Percentiles rank a stretch among this genome's conserved stretches.
phyloP scores from a whole-genome alignment of 257 asterid genomes.

The Apocynum venetum region DNA sequence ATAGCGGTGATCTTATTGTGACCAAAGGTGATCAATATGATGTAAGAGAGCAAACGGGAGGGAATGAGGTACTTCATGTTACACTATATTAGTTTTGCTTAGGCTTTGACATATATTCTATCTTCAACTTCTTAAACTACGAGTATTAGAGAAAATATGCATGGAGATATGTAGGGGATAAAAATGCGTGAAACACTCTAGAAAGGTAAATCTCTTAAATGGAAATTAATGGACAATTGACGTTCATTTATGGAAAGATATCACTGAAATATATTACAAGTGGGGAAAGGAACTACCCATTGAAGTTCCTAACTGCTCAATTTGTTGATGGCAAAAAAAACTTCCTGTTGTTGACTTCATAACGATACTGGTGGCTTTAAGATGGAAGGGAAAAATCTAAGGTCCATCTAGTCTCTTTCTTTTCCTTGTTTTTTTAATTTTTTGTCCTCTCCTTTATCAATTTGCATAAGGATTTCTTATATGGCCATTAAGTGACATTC shows the following conservation, averaged over 20 bases:
- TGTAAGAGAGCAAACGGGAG: conserved; percentile 72
- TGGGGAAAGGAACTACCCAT: neutral
- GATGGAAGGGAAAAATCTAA: neutral
- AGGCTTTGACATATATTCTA: neutral
- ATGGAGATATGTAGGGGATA: neutral
- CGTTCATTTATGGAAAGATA: neutral
- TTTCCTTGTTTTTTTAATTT: no score
- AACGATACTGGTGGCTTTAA: neutral
- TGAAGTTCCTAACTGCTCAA: neutral
- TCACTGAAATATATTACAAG: no score
- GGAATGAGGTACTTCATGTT: conserved; percentile 58
- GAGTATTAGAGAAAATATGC: neutral
- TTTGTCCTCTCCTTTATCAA: neutral
- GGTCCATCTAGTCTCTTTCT: neutral
- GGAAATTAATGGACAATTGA: neutral
- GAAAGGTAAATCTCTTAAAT: neutral
- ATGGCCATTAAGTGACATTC: neutral
- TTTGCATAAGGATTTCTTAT: neutral
- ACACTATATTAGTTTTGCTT: neutral
- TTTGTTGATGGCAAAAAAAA: neutral
- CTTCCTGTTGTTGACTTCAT: neutral
- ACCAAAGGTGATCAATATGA: conserved; percentile 99
- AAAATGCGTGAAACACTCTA: neutral
- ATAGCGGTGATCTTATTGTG: conserved; percentile 87
- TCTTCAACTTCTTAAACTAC: neutral